Base-by-base conservation (phyloP, 805 yeast genomes). In the Nakazawaea pomicola region DNA sequence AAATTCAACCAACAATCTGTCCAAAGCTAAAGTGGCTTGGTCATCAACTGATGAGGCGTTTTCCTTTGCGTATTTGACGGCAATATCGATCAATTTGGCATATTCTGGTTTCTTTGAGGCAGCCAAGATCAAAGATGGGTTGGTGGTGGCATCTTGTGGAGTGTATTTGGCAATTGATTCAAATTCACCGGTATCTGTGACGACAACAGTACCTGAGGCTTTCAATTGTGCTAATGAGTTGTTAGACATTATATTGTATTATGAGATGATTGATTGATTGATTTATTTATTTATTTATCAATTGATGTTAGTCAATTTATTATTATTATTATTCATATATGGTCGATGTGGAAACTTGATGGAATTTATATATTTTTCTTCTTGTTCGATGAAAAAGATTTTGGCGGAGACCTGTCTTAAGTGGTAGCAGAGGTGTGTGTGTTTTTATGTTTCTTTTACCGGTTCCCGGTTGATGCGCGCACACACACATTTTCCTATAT, bases 131-230 rank as follows among this genome's bases (percentile, higher is more conserved):
- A 93, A 76, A 33, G 98, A 89, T 53, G 99, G 99, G 76, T 93
- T 93, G 64, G 99, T 93, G 56, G 99, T 93, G 53, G 99, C 96
- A 68, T 93, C 99, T 74, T 93, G 98, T 53, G 99, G 99, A 56
- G 93, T 87, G 75, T 84, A 93, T 70, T 90, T 88, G 62, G 96
- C 96, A 64, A 93, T 93, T 50, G 93, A 83, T 67, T 88, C 97
- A 64, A 93, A 93, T 68, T 93, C 99, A 72, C 99, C 99, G 48
- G 98, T 89, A 74, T 93, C 99, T 52, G 99, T 87, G 61, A 93
- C 99, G 60, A 93, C 96, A 53, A 78, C 83, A 54, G 99, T 93
- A 56, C 98, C 98, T 44, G 96, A 65, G 50, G 95, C 89, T 68
- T 91, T 93, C 62, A 93, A 81, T 70, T 83, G 90, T 64, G 83